Conservation (phyloP, 2,329 filamentous ascomycete species). For the Calonectria hawksworthii region DNA sequence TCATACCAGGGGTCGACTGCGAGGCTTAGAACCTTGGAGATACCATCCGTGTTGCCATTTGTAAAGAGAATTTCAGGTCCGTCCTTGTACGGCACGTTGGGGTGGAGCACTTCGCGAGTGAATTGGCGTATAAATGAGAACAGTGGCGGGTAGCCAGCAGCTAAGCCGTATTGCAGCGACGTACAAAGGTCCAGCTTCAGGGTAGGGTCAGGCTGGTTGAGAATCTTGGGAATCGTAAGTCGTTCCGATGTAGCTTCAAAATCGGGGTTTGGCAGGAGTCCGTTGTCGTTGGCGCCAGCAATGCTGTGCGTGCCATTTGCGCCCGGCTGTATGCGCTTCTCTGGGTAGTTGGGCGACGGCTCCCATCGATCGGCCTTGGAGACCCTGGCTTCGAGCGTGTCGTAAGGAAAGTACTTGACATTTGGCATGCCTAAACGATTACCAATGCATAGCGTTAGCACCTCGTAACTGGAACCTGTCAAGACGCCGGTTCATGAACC, state of each 20-base stretch:
- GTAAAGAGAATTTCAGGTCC: constrained; percentile 85
- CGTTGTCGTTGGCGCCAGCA: constrained; percentile 20
- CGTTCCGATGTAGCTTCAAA: constrained; percentile 61
- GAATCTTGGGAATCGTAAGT: constrained; percentile 80
- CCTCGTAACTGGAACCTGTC: neutral
- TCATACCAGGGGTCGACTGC: constrained; percentile 83
- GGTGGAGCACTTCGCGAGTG: constrained; percentile 81
- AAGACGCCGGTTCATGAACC: neutral
- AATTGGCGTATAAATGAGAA: constrained; percentile 85
- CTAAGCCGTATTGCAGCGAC: constrained; percentile 89
- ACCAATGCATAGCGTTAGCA: constrained; percentile 25
- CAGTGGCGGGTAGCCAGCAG: constrained; percentile 84
- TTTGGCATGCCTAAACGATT: constrained; percentile 78
- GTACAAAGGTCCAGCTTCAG: constrained; percentile 85
- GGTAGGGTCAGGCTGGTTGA: constrained; percentile 67
- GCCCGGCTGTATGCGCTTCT: constrained; percentile 17
- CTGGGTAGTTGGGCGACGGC: constrained; percentile 72
- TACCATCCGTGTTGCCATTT: constrained; percentile 88
- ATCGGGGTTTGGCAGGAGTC: constrained; percentile 35
- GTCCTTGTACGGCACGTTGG: constrained; percentile 81
- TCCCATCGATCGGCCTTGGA: constrained; percentile 82
- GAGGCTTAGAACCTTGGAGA: constrained; percentile 82
- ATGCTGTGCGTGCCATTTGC: neutral
- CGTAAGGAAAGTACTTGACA: constrained; percentile 87
- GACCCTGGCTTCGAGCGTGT: constrained; percentile 87